phyloP scores from a whole-genome alignment of 2,329 filamentous ascomycete genomes.

The Phialophora chinensis region DNA sequence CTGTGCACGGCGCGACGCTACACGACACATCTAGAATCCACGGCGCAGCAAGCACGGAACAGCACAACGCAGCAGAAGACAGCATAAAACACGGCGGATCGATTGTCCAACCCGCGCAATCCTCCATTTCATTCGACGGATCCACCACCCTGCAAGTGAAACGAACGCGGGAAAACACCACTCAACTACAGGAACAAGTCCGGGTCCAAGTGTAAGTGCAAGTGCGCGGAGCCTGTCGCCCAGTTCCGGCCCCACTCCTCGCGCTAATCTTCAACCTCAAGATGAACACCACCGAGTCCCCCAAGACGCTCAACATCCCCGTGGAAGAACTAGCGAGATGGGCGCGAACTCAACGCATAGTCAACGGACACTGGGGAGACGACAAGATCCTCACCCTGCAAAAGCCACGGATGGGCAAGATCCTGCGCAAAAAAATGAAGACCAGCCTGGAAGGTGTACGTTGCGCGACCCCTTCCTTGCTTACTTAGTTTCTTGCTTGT shows the following conservation, averaged over 20 bases:
- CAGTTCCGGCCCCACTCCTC: too few species aligned
- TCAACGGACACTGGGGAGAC: neutral
- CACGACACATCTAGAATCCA: too few species aligned
- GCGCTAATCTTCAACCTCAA: neutral
- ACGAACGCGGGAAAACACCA: too few species aligned
- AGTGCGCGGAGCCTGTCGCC: neutral
- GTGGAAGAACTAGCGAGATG: neutral
- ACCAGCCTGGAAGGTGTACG: neutral
- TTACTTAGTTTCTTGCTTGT: too few species aligned
- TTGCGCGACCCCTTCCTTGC: neutral
- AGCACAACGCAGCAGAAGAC: too few species aligned
- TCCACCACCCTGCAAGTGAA: too few species aligned
- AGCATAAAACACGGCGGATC: too few species aligned
- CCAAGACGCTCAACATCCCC: neutral
- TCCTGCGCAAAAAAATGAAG: neutral
- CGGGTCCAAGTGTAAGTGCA: neutral
- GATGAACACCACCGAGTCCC: neutral
- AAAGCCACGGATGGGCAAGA: neutral
- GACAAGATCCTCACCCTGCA: neutral
- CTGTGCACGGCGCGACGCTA: too few species aligned
- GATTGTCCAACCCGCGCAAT: too few species aligned
- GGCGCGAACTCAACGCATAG: neutral
- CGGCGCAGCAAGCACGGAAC: too few species aligned
- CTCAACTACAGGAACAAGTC: too few species aligned
- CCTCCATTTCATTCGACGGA: too few species aligned